Base-by-base conservation (phyloP, 371 early-diverging fungal species). In the Rhizopus microsporus region DNA sequence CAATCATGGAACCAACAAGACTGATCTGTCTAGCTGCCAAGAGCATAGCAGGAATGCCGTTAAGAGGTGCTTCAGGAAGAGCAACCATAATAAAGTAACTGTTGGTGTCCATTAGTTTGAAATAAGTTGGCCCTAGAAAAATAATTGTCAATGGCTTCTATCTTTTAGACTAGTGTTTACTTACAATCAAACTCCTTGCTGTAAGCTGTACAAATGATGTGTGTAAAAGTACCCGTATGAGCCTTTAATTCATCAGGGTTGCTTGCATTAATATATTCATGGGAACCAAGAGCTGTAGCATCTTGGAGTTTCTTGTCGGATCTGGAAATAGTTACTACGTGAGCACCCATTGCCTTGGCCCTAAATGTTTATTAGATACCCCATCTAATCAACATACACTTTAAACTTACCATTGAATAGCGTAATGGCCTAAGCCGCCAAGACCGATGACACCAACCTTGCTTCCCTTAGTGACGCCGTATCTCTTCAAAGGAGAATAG, bases 341-440 rank as follows among this genome's bases (percentile, higher is more conserved):
- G 73, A 32, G 88, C 85, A 37, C 91, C 90, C 63, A 80, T 65
- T 12, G 77, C 73, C 50, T 73, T 71, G 33, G 82, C 83, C 63
- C 64, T 47, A 47, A 9, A 3, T 1, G 1, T 30, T 30, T 30
- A 10, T 30, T n/a, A 39, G 8, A 10, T 1, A 2, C 39, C 39
- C 13, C 13, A 10, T 8, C 8, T 39, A 39, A 10, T 1, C 39
- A 39, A 2, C 1, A 10, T 39, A 13, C 23, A 23, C 23, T 23
- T 1, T 23, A 23, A 23, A 23, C 23, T 29, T 47, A 47, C 46
- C 73, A 87, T 56, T 85, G 81, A 3, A 68, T 58, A 35, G 79
- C 90, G 71, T 87, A 74, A 43, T 89, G 90, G 35, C 90, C 90
- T 9, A 90, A 71, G 39, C 87, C 89, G 52, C 88, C 87, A 52